Conservation (phyloP, 2,329 filamentous ascomycete genomes). For the Seiridium cupressi region DNA sequence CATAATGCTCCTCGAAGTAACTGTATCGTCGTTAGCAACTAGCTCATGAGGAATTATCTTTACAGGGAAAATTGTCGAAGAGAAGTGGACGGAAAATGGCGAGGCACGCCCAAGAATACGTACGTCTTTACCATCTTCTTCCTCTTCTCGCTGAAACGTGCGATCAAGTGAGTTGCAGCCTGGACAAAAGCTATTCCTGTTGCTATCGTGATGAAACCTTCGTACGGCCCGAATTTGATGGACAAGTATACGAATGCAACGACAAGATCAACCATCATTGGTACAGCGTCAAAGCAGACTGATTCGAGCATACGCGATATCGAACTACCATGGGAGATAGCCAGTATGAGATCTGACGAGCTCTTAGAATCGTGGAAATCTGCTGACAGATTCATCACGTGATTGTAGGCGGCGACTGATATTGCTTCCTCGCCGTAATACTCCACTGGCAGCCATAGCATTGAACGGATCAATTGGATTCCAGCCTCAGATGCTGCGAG, state of each 20-base stretch:
- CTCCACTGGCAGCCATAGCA: slow-evolving; percentile 58
- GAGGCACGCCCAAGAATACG: slow-evolving; percentile 2
- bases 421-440: slow-evolving; percentile 55
- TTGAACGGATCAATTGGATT: slow-evolving; percentile 50
- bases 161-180: slow-evolving; percentile 50
- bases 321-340: slow-evolving; percentile 52
- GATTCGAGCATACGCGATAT: slow-evolving; percentile 57
- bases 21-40: slow-evolving; percentile 12
- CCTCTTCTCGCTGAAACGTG: slow-evolving; percentile 46
- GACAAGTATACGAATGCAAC: slow-evolving; percentile 61
- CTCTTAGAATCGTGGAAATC: slow-evolving; percentile 62
- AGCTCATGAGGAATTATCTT: background rate
- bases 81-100: slow-evolving; percentile 24
- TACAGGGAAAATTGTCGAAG: background rate
- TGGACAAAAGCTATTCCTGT: slow-evolving; percentile 57
- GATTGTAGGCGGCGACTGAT: slow-evolving; percentile 54
- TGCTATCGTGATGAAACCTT: slow-evolving; percentile 60
- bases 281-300: slow-evolving; percentile 55
- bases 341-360: slow-evolving; percentile 56
- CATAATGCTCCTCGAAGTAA: slow-evolving; percentile 53
- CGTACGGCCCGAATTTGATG: slow-evolving; percentile 57
- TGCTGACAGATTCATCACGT: slow-evolving; percentile 59
- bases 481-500: slow-evolving; percentile 55
- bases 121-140: slow-evolving; percentile 49
- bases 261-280: slow-evolving; percentile 59